Percentiles rank a stretch among this genome's conserved stretches.
phyloP scores from a whole-genome alignment of 768 basidiomycete genomes.

The Termitomyces sp. region DNA sequence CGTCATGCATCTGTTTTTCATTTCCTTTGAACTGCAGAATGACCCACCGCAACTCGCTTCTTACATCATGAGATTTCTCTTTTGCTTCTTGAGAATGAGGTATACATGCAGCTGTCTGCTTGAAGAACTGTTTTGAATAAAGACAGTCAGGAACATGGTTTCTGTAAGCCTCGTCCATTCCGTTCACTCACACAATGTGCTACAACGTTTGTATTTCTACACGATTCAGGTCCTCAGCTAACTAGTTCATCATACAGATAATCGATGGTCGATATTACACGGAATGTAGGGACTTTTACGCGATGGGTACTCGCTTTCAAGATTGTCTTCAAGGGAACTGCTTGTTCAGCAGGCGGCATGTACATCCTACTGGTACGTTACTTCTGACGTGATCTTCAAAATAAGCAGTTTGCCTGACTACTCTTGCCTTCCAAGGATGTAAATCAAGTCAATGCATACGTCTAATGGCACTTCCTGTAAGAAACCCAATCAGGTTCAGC shows the following conservation, averaged over 20 bases:
- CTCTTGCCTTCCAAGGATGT: constrained; percentile 35
- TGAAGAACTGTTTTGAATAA: constrained; percentile 12
- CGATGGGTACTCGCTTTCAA: constrained; percentile 63
- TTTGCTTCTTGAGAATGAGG: constrained; percentile 34
- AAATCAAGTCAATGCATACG: constrained; percentile 50
- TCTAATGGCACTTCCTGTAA: constrained; percentile 62
- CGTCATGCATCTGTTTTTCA: background rate
- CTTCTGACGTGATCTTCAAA: background rate
- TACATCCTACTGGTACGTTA: constrained; percentile 44
- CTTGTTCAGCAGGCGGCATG: constrained; percentile 65
- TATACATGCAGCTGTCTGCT: constrained; percentile 27
- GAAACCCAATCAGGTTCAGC: constrained; percentile 69
- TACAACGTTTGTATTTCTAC: constrained; percentile 51
- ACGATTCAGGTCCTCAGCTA: background rate
- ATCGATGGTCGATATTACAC: constrained; percentile 74
- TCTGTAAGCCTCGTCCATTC: background rate
- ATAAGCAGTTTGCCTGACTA: background rate
- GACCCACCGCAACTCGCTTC: constrained; percentile 12
- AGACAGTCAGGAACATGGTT: constrained; percentile 4
- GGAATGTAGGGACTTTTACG: constrained; percentile 64
- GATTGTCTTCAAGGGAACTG: constrained; percentile 64
- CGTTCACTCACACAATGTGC: constrained; percentile 45
- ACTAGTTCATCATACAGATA: constrained; percentile 35
- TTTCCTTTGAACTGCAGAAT: background rate
- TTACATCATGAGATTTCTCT: constrained; percentile 26